Evolutionary conservation across 306 rosid genomes (phyloP).

Genomic region (Morella rubra): DNA sequence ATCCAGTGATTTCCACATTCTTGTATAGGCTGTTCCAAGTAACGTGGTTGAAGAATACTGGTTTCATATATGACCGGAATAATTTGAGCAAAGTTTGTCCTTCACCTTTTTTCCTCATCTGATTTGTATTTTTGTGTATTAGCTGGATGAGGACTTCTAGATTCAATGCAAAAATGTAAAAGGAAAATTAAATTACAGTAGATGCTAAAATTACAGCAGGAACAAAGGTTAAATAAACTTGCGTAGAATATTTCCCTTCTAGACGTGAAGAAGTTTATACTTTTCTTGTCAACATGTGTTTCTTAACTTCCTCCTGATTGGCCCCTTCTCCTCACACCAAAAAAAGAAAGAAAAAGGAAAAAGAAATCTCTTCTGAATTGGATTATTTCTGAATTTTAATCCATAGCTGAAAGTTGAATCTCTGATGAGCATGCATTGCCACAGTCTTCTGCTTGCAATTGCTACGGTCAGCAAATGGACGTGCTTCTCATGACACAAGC

Average conservation of each 20-base stretch:
- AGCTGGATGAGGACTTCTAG: slow-evolving; percentile 1
- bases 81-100: slow-evolving; percentile 75
- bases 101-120: slow-evolving; percentile 39
- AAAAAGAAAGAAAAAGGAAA: neutral
- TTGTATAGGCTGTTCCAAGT: slow-evolving; percentile 86
- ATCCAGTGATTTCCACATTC: slow-evolving; percentile 33
- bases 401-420: slow-evolving; percentile 14
- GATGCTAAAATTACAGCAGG: neutral
- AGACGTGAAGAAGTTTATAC: neutral
- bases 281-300: neutral
- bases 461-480: no score
- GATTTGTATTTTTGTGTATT: slow-evolving; percentile 29
- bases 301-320: neutral
- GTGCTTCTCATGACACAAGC: neutral
- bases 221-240: neutral
- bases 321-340: neutral
- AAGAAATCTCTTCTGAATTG: neutral
- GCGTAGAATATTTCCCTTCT: neutral
- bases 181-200: slow-evolving; percentile 11
- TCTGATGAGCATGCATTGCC: neutral
- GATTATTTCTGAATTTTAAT: slow-evolving; percentile 19
- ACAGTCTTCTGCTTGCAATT: neutral
- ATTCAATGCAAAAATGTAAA: slow-evolving; percentile 4
- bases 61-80: slow-evolving; percentile 71
- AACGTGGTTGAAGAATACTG: slow-evolving; percentile 69